phyloP scores from a whole-genome alignment of 371 early-diverging fungal species.

The Funneliformis caledonium region DNA sequence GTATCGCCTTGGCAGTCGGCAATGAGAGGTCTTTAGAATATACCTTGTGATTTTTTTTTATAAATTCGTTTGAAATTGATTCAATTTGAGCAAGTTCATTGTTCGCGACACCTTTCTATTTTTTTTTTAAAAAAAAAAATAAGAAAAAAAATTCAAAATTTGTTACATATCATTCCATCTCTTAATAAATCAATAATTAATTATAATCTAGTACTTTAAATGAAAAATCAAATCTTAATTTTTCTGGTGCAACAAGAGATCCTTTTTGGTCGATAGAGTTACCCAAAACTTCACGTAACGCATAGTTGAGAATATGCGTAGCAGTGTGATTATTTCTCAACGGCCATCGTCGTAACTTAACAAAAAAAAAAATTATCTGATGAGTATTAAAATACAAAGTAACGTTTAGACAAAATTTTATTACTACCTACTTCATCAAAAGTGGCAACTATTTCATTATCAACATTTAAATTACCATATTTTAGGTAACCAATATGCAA shows the following conservation, averaged over 20 bases:
- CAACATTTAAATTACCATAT: conserved; percentile 78
- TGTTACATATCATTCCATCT: neutral
- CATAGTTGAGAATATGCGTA: conserved; percentile 98
- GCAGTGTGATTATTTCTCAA: conserved; percentile 97
- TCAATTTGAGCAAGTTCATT: conserved; percentile 87
- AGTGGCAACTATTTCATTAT: conserved; percentile 73
- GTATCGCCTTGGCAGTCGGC: conserved; percentile 78
- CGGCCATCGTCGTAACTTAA: conserved; percentile 80
- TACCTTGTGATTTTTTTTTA: conserved; percentile 76
- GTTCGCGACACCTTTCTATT: conserved; percentile 71
- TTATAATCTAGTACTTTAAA: conserved; percentile 55
- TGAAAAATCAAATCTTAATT: conserved; percentile 97
- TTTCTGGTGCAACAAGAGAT: conserved; percentile 96
- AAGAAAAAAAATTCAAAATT: neutral
- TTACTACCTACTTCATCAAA: conserved; percentile 77
- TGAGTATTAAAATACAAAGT: neutral
- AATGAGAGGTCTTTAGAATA: conserved; percentile 89
- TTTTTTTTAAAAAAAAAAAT: neutral
- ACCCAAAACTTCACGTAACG: conserved; percentile 83
- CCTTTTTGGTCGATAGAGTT: conserved; percentile 94
- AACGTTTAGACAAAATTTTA: neutral
- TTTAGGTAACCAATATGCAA: conserved; percentile 82
- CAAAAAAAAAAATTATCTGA: neutral
- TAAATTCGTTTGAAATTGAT: conserved; percentile 78
- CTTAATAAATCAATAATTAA: neutral